phyloP scores from a whole-genome alignment of 495 filamentous ascomycete species.

The Xylaria cubensis region DNA sequence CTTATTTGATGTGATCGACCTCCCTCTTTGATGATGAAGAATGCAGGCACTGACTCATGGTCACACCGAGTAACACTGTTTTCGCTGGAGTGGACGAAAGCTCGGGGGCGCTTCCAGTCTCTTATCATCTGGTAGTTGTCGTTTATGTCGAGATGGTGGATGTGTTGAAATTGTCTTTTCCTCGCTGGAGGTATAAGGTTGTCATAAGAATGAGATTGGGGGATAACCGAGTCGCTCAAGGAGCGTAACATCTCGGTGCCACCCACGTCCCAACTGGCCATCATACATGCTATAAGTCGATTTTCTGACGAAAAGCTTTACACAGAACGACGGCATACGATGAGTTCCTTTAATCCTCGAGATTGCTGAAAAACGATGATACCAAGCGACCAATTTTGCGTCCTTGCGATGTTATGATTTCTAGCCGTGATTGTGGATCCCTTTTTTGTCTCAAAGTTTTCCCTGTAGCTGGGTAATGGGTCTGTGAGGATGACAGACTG shows the following conservation, averaged over 20 bases:
- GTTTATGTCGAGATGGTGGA: constrained; percentile 32
- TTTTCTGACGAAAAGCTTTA: not conserved
- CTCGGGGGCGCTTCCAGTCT: constrained; percentile 37
- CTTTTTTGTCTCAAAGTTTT: not conserved
- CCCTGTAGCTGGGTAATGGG: not conserved
- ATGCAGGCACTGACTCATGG: constrained; percentile 31
- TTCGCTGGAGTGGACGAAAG: constrained; percentile 26
- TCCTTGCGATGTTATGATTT: constrained; percentile 2
- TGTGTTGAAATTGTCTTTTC: constrained; percentile 38
- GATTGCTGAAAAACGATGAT: not conserved
- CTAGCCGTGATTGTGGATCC: not conserved
- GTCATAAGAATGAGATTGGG: constrained; percentile 30
- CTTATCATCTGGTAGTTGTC: constrained; percentile 38
- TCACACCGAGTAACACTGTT: constrained; percentile 28
- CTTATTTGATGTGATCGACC: constrained; percentile 8
- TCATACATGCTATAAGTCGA: constrained; percentile 37
- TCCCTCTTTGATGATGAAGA: constrained; percentile 42
- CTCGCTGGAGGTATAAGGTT: constrained; percentile 31
- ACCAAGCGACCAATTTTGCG: not conserved
- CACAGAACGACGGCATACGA: not conserved
- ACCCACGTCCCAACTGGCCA: constrained; percentile 43
- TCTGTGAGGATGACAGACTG: not conserved
- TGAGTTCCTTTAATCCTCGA: not conserved
- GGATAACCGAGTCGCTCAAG: constrained; percentile 42
- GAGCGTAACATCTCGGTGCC: constrained; percentile 45